Conservation (phyloP, 768 basidiomycete species). For the Leccinum obscurum region DNA sequence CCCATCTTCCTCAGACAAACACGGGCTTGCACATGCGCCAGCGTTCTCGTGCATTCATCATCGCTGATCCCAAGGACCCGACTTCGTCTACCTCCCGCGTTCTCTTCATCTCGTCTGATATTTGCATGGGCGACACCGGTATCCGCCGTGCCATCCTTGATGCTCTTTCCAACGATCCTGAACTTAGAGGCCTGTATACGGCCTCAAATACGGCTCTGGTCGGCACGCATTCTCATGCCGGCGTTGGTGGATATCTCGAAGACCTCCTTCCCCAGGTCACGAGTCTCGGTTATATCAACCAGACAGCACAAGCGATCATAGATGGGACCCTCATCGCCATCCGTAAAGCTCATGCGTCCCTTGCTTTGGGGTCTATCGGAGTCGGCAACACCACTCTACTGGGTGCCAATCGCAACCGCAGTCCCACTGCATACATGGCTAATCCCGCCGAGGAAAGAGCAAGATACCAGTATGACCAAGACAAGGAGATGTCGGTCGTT, state of each 20-base stretch:
- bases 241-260: slow-evolving; percentile 79
- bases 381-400: slow-evolving; percentile 70
- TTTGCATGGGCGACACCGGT: slow-evolving; percentile 81
- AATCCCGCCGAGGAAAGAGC: slow-evolving; percentile 73
- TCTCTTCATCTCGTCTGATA: slow-evolving; percentile 81
- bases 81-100: slow-evolving; percentile 53
- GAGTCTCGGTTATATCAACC: slow-evolving; percentile 68
- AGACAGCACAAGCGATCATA: slow-evolving; percentile 73
- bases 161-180: slow-evolving; percentile 44
- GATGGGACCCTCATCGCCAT: slow-evolving; percentile 69
- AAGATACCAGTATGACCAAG: slow-evolving; percentile 66
- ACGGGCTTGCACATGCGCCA: slow-evolving; percentile 80
- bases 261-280: slow-evolving; percentile 77
- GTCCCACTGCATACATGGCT: slow-evolving; percentile 72
- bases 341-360: slow-evolving; percentile 60
- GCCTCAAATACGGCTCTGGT: slow-evolving; percentile 74
- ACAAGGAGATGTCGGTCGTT: slow-evolving; percentile 70
- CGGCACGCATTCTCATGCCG: slow-evolving; percentile 73
- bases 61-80: slow-evolving; percentile 46
- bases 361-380: slow-evolving; percentile 58
- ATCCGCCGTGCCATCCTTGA: slow-evolving; percentile 67
- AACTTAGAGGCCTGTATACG: slow-evolving; percentile 65
- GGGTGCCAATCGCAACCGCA: slow-evolving; percentile 72
- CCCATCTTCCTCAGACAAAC: slow-evolving; percentile 60
- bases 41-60: slow-evolving; percentile 72